Base-by-base conservation (phyloP, 2,329 filamentous ascomycete genomes). In the Colletotrichum cereale region DNA sequence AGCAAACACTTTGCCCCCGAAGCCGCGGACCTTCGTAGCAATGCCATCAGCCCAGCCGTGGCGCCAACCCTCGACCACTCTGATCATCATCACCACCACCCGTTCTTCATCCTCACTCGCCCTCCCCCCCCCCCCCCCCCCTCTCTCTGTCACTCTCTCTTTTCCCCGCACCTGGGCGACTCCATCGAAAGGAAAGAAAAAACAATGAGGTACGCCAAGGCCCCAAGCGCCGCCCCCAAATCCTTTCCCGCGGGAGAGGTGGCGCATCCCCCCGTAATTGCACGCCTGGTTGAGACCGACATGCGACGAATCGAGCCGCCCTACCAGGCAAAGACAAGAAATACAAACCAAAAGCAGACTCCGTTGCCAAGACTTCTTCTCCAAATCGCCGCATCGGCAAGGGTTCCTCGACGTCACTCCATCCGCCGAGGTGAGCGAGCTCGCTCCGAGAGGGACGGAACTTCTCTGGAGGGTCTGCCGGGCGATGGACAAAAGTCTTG, bases 141-240 rank as follows among this genome's bases (percentile, higher is more conserved):
- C 36, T 10, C 7, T 10, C 42, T 44, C 42, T 31, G 5, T 12
- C 24, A 8, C 56, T 10, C 21, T 40, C 38, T 6, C 18, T 18
- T 7, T 50, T 16, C 34, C n/a, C 47, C 58, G 21, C 42, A 26
- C 5, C 14, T 24, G 31, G 26, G 44, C 24, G n/a, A 29, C 60
- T 21, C 34, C 34, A 31, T 18, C 14, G 24, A 56, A 2, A 38
- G 5, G 36, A 21, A 18, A 8, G 24, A 56, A 29, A 29, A 42
- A 31, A n/a, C 2, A 26, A 52, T 63, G 48, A 63, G 48, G 36
- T 44, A 21, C n/a, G 61, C 61, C 61, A 55, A 55, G 61, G 36
- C 26, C 34, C n/a, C 36, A 53, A 63, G 61, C 26, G 61, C 36
- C 34, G 47, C 48, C 47, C 61, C 61, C 48, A 44, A 55, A 55